Base-by-base conservation (phyloP, 2,329 filamentous ascomycete species). In the Phaeosphaeriaceae sp. region DNA sequence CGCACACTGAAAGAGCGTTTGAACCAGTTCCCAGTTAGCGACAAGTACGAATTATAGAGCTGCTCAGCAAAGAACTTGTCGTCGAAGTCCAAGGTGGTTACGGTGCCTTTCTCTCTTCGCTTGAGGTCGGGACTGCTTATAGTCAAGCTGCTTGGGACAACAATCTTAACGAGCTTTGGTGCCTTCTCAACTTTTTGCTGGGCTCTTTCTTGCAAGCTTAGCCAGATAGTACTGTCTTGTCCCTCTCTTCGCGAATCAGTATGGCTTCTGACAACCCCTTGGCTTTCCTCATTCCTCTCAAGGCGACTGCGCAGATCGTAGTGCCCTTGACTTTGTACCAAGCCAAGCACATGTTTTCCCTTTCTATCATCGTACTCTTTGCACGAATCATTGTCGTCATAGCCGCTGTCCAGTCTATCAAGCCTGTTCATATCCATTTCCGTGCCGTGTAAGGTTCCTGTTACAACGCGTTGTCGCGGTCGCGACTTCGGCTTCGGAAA, bases 21-120 rank as follows among this genome's bases (percentile, higher is more conserved):
- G 17, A 66, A 20, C 68, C 70, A 71, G 2, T 59, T 53, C 3
- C 72, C 71, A 7, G 67, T 56, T 4, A 76, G 62, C 3, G 48
- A 48, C 6, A 47, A 44, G 24, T 76, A 65, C 15, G 53, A 62
- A 11, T 24, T 40, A 9, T 58, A 61, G 2, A 75, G 51, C 15
- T 55, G 51, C 5, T 63, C 45, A 0, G 72, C 71, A 25, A 76
- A 63, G 40, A 61, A 61, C 11, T 57, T 60, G 54, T 76, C 72
- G 54, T 75, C 73, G 36, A 74, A 76, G 21, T 71, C 67, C 11
- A 65, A 22, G 36, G 51, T 51, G 15, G 44, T 36, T 6, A 19
- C 24, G 10, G 19, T 31, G 9, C 11, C 10, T 11, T 27, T 50
- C 4, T 11, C n/a, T 25, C 46, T 53, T 5, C 31, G 40, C 9